Conservation (phyloP, 768 basidiomycete species). For the Leccinum rimulosum region DNA sequence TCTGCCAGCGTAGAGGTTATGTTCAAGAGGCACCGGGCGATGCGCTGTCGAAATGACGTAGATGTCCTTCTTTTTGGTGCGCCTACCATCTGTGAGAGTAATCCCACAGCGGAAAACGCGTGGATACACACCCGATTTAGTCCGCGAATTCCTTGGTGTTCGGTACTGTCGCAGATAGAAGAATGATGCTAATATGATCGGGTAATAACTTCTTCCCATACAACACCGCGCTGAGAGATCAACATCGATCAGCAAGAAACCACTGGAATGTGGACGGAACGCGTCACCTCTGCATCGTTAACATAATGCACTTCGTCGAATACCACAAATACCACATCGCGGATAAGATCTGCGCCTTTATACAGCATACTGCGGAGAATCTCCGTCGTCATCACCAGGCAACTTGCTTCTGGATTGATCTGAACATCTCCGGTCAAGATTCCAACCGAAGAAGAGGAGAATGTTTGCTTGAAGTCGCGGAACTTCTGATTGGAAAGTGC, state of each 20-base stretch:
- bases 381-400: constrained; percentile 97
- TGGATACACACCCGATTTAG: constrained; percentile 87
- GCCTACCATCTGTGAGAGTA: constrained; percentile 44
- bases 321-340: constrained; percentile 98
- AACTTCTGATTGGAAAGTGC: constrained; percentile 99
- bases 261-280: constrained; percentile 4
- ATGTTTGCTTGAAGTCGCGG: constrained; percentile 96
- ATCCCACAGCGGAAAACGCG: constrained; percentile 3
- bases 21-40: constrained; percentile 94
- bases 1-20: constrained; percentile 92
- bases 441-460: constrained; percentile 86
- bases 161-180: constrained; percentile 95
- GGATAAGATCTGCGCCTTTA: constrained; percentile 96
- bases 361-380: constrained; percentile 98
- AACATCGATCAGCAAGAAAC: constrained; percentile 14
- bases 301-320: constrained; percentile 99
- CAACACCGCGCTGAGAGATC: constrained; percentile 80
- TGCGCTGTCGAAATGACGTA: constrained; percentile 98
- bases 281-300: constrained; percentile 90
- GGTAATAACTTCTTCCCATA: constrained; percentile 99
- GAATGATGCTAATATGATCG: constrained; percentile 96
- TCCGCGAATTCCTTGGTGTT: constrained; percentile 98
- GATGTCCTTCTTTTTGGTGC: constrained; percentile 99
- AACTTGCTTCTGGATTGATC: constrained; percentile 97
- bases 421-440: constrained; percentile 99